Evolutionary conservation across 2,329 filamentous ascomycete genomes (phyloP).

Genomic region (Alternaria alternata): DNA sequence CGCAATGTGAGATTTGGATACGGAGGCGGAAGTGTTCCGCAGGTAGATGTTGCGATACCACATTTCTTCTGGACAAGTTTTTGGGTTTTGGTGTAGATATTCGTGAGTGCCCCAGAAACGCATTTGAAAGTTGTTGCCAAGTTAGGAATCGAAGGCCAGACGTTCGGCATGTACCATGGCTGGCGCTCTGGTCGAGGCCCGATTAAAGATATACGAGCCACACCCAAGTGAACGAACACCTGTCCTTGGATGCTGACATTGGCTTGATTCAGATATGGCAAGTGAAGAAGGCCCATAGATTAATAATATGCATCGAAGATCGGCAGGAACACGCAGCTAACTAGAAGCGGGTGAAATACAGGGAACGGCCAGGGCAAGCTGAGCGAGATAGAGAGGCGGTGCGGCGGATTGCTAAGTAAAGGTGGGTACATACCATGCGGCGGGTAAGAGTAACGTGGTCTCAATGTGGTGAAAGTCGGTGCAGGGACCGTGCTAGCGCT

Average conservation of each 20-base stretch:
- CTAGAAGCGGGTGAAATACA: slow-evolving; percentile 13
- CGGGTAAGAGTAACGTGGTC: slow-evolving; percentile 33
- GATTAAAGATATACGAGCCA: not conserved
- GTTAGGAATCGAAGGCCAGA: not conserved
- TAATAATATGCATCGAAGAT: slow-evolving; percentile 33
- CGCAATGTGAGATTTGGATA: not conserved
- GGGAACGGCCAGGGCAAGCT: not conserved
- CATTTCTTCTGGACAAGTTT: not conserved
- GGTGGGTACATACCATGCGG: slow-evolving; percentile 10
- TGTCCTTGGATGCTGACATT: slow-evolving; percentile 29
- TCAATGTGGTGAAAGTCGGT: slow-evolving; percentile 18
- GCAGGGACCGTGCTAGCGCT: slow-evolving; percentile 11
- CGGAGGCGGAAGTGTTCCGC: not conserved
- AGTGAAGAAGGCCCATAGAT: slow-evolving; percentile 27
- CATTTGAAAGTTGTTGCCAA: not conserved
- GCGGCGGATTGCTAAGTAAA: slow-evolving; percentile 10
- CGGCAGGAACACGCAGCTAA: slow-evolving; percentile 25
- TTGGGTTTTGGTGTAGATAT: not conserved
- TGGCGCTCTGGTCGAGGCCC: not conserved
- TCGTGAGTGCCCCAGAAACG: not conserved
- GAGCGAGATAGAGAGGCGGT: slow-evolving; percentile 2
- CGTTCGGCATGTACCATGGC: not conserved
- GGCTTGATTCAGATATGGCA: slow-evolving; percentile 9
- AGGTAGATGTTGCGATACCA: not conserved
- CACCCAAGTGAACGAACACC: slow-evolving; percentile 29